Base-by-base conservation (phyloP, 345 rosid genomes). In the Populus pruinosa region DNA sequence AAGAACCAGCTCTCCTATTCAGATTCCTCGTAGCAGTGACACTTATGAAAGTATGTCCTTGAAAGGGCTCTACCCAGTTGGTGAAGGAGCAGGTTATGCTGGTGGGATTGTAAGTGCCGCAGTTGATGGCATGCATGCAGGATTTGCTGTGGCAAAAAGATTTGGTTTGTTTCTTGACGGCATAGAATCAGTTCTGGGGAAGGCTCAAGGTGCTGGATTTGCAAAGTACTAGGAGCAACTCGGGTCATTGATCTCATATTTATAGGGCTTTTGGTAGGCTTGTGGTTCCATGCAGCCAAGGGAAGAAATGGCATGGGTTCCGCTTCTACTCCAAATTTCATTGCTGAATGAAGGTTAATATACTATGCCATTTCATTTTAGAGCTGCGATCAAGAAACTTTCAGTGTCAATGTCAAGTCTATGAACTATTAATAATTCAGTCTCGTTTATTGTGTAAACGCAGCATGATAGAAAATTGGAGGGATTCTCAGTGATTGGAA, bases 31-130 rank as follows among this genome's bases (percentile, higher is more conserved):
- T 16, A 69, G 77, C 78, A 82, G 78, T 74, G 91, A 90, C 71
- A 92, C 97, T 1, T 93, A 85, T 27, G 98, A 95, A 86, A 91
- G 98, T 80, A 80, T 83, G 2, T 92, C 94, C 8, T 69, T 93
- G 68, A 88, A 87, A 85, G 96, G 97, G 77, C 91, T 96, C 23
- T 96, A 96, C 78, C 98, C 96, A 43, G 83, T 91, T 38, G 99
- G 99, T 41, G 99, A 96, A 91, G 99, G 99, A 82, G 99, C 98
- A 76, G 99, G 99, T 38, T 96, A 96, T 77, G 97, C 99, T 33
- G 98, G 99, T 74, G 98, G 99, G 36, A 96, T 96, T 76, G 96
- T 96, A 36, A 96, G 98, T 85, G 98, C 99, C 18, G 99, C 98
- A 70, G 97, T 90, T 43, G 99, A 96, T 80, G 99, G 99, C 79